These are phyloP conservation scores for Hirschfeldia incana DNA, from an alignment of 345 rosid genomes.

Conservation along the genomic window DNA sequence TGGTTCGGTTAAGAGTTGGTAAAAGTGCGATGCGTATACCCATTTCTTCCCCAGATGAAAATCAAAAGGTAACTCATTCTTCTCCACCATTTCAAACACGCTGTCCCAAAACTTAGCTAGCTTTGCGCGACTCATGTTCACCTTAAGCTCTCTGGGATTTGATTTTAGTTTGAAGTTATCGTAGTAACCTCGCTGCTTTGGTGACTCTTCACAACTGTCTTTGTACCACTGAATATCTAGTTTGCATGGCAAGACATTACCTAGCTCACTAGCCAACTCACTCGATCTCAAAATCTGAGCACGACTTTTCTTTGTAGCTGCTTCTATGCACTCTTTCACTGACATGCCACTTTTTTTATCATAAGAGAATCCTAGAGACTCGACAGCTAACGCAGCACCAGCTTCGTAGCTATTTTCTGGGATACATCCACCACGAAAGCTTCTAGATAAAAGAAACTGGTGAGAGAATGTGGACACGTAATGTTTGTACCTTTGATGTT, in stretches of 20 bases:
- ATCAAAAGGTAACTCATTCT: constrained; percentile 66
- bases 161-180: constrained; percentile 65
- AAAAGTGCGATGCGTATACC: constrained; percentile 62
- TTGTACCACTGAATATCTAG: constrained; percentile 69
- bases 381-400: constrained; percentile 62
- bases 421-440: constrained; percentile 38
- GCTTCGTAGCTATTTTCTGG: constrained; percentile 64
- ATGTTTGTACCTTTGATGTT: constrained; percentile 62
- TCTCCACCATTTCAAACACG: constrained; percentile 60
- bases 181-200: constrained; percentile 62
- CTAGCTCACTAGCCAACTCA: constrained; percentile 51
- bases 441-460: constrained; percentile 47
- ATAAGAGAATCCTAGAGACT: constrained; percentile 53
- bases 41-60: constrained; percentile 58
- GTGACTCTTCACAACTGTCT: constrained; percentile 49
- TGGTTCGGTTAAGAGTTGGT: constrained; percentile 73
- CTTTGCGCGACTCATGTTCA: constrained; percentile 59
- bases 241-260: constrained; percentile 46
- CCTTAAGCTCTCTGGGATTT: constrained; percentile 46
- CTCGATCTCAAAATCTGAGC: constrained; percentile 55
- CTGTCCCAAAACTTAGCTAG: constrained; percentile 70
- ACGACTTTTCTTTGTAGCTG: constrained; percentile 46
- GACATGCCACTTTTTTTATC: constrained; percentile 41
- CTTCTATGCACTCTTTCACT: constrained; percentile 48
- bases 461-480: constrained; percentile 43